Conservation (phyloP, 2,329 filamentous ascomycete species). For the Cercospora zeina region DNA sequence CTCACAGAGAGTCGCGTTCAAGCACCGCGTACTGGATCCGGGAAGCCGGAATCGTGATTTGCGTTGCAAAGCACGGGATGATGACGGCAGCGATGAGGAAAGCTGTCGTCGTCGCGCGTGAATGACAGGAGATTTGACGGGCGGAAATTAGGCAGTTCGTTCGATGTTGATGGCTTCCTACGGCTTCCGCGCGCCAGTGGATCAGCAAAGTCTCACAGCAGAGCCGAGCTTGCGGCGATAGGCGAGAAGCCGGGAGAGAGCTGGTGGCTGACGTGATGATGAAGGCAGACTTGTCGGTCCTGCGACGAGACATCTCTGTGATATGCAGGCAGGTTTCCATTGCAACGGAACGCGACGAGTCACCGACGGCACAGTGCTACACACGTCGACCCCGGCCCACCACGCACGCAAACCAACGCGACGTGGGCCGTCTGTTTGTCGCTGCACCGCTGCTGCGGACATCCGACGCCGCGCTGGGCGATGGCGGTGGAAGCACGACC, state of each 20-base stretch:
- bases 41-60: background rate
- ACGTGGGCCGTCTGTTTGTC: constrained; percentile 5
- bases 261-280: background rate
- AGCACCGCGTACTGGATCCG: background rate
- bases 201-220: background rate
- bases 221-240: constrained; percentile 12
- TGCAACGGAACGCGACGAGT: constrained; percentile 13
- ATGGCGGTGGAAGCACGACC: constrained; percentile 19
- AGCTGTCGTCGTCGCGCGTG: constrained; percentile 16
- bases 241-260: constrained; percentile 10
- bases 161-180: constrained; percentile 5
- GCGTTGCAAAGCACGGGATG: background rate
- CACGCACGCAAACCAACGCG: constrained; percentile 15
- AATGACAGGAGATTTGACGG: background rate
- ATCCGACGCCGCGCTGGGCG: background rate
- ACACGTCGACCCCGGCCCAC: background rate
- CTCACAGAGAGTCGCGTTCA: background rate
- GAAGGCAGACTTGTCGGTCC: constrained; percentile 9
- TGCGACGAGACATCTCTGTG: background rate
- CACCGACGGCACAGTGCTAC: no score
- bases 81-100: constrained; percentile 1
- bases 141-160: background rate
- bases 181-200: background rate
- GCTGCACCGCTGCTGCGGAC: background rate
- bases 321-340: constrained; percentile 14